Base-by-base conservation (phyloP, 2,329 filamentous ascomycete species). In the Setomelanomma holmii region DNA sequence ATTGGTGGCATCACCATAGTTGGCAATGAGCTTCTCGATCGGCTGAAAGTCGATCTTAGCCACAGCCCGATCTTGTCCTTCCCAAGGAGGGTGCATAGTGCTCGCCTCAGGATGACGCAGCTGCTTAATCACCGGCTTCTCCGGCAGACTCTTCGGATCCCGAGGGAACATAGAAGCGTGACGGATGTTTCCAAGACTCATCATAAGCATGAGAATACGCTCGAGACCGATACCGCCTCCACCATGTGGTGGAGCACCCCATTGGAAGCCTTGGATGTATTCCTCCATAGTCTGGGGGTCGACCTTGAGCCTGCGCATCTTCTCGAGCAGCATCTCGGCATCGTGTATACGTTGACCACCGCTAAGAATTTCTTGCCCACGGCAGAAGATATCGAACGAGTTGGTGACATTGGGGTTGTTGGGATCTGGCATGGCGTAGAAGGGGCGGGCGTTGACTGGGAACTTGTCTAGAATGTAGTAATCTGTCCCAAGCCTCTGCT, bases 391-490 rank as follows among this genome's bases (percentile, higher is more conserved):
- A 72, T 97, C 93, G 66, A 96, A 97, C 0, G 93, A 96, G 72
- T 96, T 96, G 44, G 93, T 97, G 72, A 87, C 86, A 27, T 83
- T 81, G 11, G 84, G 80, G 66, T 96, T 85, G 14, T 87, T 80
- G 1, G 88, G 84, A 57, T 96, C 90, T 22, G 88, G 88, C 84
- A 96, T 93, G 1, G 93, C 91, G 70, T 97, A 96, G 76, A 97
- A 96, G 0, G 93, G 93, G 38, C 93, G 86, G 2, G 90, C 93
- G 5, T 86, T 88, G 19, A 85, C 80, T 1, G 93, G 93, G 79
- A 97, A 97, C 69, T 96, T 96, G 82, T 97, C 93, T 35, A 97
- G 83, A 57, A 97, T 89, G 75, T 95, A 97, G 78, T 96, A 96
- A 67, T 97, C 93, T 0, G 93, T 96, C 49, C 85, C 82, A 67